Evolutionary conservation across 1,284 basidiomycete species (phyloP), one percentile per base, ranked within the genome.

Genomic region (Neolentinus lepideus): DNA sequence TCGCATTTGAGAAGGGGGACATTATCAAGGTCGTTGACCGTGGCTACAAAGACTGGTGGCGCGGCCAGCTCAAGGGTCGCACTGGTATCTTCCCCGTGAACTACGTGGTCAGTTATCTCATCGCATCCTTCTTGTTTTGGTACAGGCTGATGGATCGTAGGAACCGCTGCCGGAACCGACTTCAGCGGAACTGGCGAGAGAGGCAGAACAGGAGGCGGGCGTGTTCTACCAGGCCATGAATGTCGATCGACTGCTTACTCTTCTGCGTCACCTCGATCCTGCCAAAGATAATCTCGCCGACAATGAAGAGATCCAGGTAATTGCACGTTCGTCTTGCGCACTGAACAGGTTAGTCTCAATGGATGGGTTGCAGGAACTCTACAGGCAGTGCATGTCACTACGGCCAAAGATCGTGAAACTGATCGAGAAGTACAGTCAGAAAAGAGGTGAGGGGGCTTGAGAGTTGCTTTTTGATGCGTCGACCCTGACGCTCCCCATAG

Each of bases 51-150:
- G 94, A 98, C 68, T 99, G 97, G 97, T 99, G 96, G 95, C 78
- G 93, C 50, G 97, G 97, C 1, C 95, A 98, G 63, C 72, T 94
- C 38, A 90, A 90, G 62, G 94, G 95, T 1, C 78, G 91, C 58
- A 94, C 94, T 8, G 97, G 97, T 12, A 99, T 99, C 58, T 99
- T 99, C 71, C 96, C 97, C 0, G 92, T 98, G 38, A 98, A 97
- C 67, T 98, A 98, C 72, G 93, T 99, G 61, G 90, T 92, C 64
- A 26, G 87, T 78, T 11, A 56, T 4, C 29, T 31, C 29, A 6
- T 31, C 14, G 25, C 21, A 51, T 36, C 14, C 21, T 27, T 36
- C 21, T 51, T 27, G 4, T 12, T 54, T 54, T 8, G 51, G 27
- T 43, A 24, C 45, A 48, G 24, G 22, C 21, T 22, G 35, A 8